Evolutionary conservation across 176 grass and related monocot species (phyloP).

Genomic region (Cocos nucifera): DNA sequence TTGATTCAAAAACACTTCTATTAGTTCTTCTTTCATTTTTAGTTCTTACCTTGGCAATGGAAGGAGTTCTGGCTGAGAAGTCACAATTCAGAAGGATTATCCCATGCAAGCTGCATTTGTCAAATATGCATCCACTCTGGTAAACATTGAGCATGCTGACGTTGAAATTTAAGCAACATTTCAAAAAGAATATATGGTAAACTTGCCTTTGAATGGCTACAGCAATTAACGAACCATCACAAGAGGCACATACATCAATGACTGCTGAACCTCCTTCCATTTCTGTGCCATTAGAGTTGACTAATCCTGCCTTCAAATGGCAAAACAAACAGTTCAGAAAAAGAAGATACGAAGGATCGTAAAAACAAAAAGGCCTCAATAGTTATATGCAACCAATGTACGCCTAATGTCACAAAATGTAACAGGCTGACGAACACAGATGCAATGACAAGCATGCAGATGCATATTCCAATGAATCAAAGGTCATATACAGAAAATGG

Average conservation of each 20-base stretch:
- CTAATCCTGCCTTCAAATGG: constrained; percentile 32
- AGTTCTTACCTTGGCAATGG: constrained; percentile 51
- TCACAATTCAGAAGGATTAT: constrained; percentile 63
- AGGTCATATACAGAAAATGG: too few relatives aligned
- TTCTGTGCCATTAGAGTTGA: constrained; percentile 32
- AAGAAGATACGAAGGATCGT: too few relatives aligned
- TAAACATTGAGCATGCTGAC: background rate
- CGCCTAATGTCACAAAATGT: too few relatives aligned
- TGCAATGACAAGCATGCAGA: too few relatives aligned
- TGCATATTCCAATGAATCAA: too few relatives aligned
- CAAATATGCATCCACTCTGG: constrained; percentile 1
- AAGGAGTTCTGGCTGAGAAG: constrained; percentile 42
- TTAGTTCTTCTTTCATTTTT: background rate
- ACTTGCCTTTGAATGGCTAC: constrained; percentile 72
- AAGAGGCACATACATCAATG: constrained; percentile 46
- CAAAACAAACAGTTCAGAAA: too few relatives aligned
- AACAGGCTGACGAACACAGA: too few relatives aligned
- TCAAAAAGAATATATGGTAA: constrained; percentile 6
- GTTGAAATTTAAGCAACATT: background rate
- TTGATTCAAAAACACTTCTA: too few relatives aligned
- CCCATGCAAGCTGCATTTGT: constrained; percentile 60
- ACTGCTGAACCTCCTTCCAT: constrained; percentile 44
- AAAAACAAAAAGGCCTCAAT: too few relatives aligned
- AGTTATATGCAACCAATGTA: too few relatives aligned
- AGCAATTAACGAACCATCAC: constrained; percentile 58